Evolutionary conservation across 1,284 basidiomycete genomes (phyloP), one percentile per base, ranked within the genome.

Genomic region (Malassezia equina): DNA sequence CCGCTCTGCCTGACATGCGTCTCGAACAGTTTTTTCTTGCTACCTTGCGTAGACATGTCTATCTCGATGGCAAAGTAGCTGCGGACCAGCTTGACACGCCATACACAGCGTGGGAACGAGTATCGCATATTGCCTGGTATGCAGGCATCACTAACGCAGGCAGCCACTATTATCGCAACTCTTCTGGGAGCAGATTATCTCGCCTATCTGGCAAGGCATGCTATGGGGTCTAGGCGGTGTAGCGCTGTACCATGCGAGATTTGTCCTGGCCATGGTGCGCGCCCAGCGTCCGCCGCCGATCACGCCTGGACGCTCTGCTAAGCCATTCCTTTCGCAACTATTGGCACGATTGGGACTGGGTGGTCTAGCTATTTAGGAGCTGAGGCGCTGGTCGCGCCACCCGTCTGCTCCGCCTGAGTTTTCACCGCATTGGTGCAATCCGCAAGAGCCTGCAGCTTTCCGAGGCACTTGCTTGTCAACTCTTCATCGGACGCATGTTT

Each of bases 391-490:
- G 36, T 40, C 19, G 39, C 39, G 19, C 24, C 13, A 23, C 27
- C 41, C 12, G 13, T 11, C 41, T 43, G 23, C 25, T 65, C 57
- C 17, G 64, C 33, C 36, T 69, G 62, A 2, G 59, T 46, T 57
- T 68, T 69, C 13, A 72, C 67, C 13, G 55, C 60, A 34, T 71
- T 64, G 3, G 70, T 69, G 51, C 70, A 72, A 36, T 63, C 52
- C 56, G 64, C 64, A 5, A 72, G 62, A 13, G 61, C 62, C 15
- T 59, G 42, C 42, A 72, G 50, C 25, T 31, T 52, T 3, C 69
- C 66, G 29, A 67, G 67, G 53, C 70, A 72, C 28, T 59, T 58
- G 39, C 40, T 54, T 11, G 66, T 62, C 25, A 72, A 54, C 52
- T 62, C 65, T 2, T 63, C 64, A 28, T 71, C 66, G 8, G 56